A percentile compares a stretch with the other conserved stretches of the same genome.
Conservation (phyloP, 176 grass and related monocot genomes). For the Aegilops longissima region DNA sequence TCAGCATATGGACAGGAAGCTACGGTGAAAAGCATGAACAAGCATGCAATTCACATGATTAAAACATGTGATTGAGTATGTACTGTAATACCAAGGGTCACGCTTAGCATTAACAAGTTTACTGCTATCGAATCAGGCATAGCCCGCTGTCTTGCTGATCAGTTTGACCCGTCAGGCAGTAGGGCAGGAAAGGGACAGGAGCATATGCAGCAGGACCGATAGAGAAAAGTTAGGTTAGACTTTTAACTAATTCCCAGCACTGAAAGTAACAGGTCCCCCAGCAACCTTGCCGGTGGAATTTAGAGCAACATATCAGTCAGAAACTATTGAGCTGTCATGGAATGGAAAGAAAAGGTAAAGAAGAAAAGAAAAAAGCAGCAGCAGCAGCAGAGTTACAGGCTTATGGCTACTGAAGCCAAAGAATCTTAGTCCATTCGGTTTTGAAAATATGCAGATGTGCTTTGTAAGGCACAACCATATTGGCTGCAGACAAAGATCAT, state of each 20-base stretch:
- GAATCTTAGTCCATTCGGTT: background rate
- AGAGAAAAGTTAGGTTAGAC: background rate
- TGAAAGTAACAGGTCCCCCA: conserved; percentile 17
- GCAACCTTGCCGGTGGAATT: background rate
- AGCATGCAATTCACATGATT: conserved; percentile 32
- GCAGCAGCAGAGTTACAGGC: background rate
- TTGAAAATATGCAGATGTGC: background rate
- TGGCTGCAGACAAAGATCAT: background rate
- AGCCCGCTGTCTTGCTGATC: background rate
- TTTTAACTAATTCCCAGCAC: conserved; percentile 29
- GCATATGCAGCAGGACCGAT: background rate
- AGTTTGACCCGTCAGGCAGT: background rate
- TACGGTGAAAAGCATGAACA: background rate
- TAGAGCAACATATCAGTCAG: background rate
- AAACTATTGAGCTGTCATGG: background rate
- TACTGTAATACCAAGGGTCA: conserved; percentile 6
- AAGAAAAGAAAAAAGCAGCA: background rate
- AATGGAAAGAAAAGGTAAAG: background rate
- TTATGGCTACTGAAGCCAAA: background rate
- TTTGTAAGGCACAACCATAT: conserved; percentile 5
- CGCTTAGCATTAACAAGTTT: conserved; percentile 18
- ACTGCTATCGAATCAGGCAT: background rate
- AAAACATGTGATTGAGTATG: conserved; percentile 28
- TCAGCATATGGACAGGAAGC: background rate
- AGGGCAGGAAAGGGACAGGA: conserved; percentile 13